Evolutionary conservation across 352 stramenopile genomes (phyloP), one percentile per base, ranked within the genome.

Genomic region (Thalassiosira mediterranea): DNA sequence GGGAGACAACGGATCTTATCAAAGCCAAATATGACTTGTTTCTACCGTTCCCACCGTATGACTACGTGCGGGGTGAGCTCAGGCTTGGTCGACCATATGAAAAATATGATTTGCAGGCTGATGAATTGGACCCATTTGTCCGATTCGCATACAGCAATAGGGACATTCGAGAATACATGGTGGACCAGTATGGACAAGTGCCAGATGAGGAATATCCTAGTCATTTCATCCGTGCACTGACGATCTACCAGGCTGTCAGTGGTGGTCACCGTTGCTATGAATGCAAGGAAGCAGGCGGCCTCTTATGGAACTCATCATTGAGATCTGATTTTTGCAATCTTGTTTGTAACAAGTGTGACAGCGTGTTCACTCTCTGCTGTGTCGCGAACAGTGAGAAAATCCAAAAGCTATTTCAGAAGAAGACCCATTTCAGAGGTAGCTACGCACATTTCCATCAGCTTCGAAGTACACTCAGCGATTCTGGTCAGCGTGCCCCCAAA

Each of bases 391-490:
- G 10, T 26, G 31, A 49, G n/a, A 52, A 38, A 26, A 32, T 61
- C 15, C 47, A 49, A 17, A 51, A 71, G 32, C n/a, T 71, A n/a
- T 61, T 71, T 28, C 13, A 53, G 4, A 71, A 71, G 4, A 52
- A 53, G n/a, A 29, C 32, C 2, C 32, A 62, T 32, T 71, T 71
- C 47, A 34, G 61, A 15, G 61, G 61, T 61, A 61, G 32, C 1
- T 71, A 71, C 34, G 49, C 61, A 40, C 61, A 71, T 25, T 71
- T 59, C 32, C 40, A 53, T 11, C 23, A 71, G 26, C n/a, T 71
- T 1, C 47, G 34, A 37, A 32, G 23, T 21, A 40, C 32, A 4
- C 25, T 51, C 10, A 19, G 34, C n/a, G 4, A 56, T 5, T 2
- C 7, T 38, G 37, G 15, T 69, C 10, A 53, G 21, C 7, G 4